Percentiles rank a stretch among this genome's conserved stretches.
These are phyloP conservation scores for Fusarium armeniacum DNA, from an alignment of 2,329 filamentous ascomycete species.

Conservation along the genomic window DNA sequence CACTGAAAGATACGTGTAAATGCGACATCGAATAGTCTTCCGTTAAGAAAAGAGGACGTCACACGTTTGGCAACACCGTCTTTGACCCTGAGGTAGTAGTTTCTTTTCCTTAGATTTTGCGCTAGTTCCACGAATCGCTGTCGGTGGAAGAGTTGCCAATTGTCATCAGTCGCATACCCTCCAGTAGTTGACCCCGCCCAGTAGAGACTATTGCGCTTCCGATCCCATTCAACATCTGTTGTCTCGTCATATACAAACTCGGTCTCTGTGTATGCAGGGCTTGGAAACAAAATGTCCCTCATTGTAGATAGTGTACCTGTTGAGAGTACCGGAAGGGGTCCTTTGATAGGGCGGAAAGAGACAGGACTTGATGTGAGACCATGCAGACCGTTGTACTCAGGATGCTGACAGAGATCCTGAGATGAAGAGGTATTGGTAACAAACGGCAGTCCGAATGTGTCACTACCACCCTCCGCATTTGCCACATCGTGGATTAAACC, in stretches of 20 bases:
- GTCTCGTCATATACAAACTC: not conserved
- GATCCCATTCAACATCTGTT: not conserved
- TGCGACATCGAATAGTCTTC: not conserved
- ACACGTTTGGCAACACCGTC: rapidly evolving
- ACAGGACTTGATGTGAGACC: not conserved
- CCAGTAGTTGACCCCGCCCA: not conserved
- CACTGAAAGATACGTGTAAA: not conserved
- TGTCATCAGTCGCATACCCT: not conserved
- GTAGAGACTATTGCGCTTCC: not conserved
- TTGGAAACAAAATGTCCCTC: not conserved
- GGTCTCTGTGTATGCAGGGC: not conserved
- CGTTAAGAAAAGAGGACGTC: not conserved
- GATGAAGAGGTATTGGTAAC: not conserved
- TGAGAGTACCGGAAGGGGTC: rapidly evolving
- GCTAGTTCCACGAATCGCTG: not conserved
- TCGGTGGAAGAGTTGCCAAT: not conserved
- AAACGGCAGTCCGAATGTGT: not conserved
- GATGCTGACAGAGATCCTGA: not conserved
- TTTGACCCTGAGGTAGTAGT: not conserved
- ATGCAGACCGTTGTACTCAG: rapidly evolving
- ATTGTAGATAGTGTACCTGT: not conserved
- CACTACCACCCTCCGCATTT: rapidly evolving
- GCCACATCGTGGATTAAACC: rapidly evolving
- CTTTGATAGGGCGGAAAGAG: not conserved
- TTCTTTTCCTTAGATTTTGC: rapidly evolving